Evolutionary conservation across 2,329 filamentous ascomycete genomes (phyloP).

Genomic region (Nemania serpens): DNA sequence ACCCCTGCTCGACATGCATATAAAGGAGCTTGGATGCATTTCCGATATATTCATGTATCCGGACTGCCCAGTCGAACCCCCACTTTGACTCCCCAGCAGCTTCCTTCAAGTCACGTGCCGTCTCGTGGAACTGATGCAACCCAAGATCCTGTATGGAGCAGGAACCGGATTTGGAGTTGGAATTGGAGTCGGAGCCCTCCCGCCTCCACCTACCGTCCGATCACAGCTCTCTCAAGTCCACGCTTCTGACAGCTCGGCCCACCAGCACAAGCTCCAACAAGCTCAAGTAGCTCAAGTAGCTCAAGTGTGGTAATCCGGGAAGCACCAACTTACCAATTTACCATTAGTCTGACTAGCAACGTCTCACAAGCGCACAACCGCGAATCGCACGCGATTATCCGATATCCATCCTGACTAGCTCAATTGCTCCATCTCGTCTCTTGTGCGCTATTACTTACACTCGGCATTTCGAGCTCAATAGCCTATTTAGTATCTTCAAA

Average conservation of each 20-base stretch:
- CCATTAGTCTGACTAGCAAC: constrained; percentile 34
- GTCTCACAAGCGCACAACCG: constrained; percentile 39
- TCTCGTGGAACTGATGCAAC: not conserved
- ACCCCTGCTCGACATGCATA: not conserved
- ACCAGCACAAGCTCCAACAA: constrained; percentile 17
- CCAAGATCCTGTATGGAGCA: constrained; percentile 11
- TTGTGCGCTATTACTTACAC: not conserved
- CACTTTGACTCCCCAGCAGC: not conserved
- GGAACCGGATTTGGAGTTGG: too few species aligned
- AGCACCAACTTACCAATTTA: constrained; percentile 32
- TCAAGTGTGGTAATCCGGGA: constrained; percentile 30
- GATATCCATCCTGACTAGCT: not conserved
- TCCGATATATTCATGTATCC: too few species aligned
- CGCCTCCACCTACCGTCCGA: not conserved
- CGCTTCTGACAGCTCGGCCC: constrained; percentile 24
- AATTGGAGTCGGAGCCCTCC: not conserved
- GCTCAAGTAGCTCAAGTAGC: not conserved
- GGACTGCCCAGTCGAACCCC: too few species aligned
- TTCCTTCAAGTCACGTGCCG: constrained; percentile 16
- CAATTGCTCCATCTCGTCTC: constrained; percentile 14
- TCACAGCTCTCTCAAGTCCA: not conserved
- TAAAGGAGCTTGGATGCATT: not conserved
- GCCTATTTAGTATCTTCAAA: constrained; percentile 36
- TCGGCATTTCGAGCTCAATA: constrained; percentile 20
- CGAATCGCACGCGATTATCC: constrained; percentile 36